Evolutionary conservation across 305 asterid species (phyloP), one percentile per base, ranked within the genome.

Genomic region (Fraxinus baroniana): DNA sequence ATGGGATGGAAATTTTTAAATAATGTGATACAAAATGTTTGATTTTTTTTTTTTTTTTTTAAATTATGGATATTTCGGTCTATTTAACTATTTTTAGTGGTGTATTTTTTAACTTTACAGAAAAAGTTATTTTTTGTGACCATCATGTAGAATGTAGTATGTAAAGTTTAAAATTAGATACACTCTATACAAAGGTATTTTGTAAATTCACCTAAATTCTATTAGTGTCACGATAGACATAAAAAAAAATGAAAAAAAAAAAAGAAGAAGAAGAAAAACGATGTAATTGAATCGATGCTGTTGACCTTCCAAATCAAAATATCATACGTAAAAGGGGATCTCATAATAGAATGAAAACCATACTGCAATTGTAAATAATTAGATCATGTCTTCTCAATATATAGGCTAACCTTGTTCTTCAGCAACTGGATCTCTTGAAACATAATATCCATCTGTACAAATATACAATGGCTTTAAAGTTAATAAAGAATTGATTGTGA

Each of bases 371-470:
- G 37, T 30, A 81, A 68, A 76, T 18, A 62, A 62, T 62, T 6
- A 46, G 57, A 5, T 36, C 41, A 7, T 13, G 18, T 1, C 57
- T 12, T 13, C 18, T 46, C n/a, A 46, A 49, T 49, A 15, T 15
- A 39, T 32, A 28, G 68, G 62, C 83, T 77, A 78, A 94, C 98
- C 97, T 92, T 94, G 77, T 93, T 91, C 90, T 89, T 94, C 39
- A 94, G 93, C 82, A 89, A 74, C 86, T 91, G 95, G 85, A 94
- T 94, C 87, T 94, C 97, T 86, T 94, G 97, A 91, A 79, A 91
- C 98, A 94, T 91, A 32, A 86, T 90, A 87, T 94, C 97, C 97
- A 89, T 94, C 98, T 94, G 86, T 84, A 85, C 8, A n/a, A 7
- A 32, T 37, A 52, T 2, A 4, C 36, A 35, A 55, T 18, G 7